Evolutionary conservation across 148 eudicot species (phyloP), one percentile per base, ranked within the genome.

Genomic region (Chenopodium berlandieri): DNA sequence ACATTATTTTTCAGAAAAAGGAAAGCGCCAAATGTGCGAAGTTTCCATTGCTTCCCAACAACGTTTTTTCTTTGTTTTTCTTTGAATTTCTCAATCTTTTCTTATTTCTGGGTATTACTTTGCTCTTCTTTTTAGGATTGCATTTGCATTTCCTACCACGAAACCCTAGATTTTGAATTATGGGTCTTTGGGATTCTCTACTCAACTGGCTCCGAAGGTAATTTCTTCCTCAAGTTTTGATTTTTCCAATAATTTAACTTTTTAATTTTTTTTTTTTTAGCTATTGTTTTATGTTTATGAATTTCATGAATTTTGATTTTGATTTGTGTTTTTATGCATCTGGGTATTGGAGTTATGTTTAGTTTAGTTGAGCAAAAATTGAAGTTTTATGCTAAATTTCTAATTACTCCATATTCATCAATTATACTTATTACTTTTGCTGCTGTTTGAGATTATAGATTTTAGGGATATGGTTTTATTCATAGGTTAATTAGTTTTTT

Each of bases 141-240:
- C 44, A 40, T 40, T 12, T 10, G 44, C 17, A 34, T 76, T 75
- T 75, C 25, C 17, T 20, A 12, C 7, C 58, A 46, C 1, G 23
- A 64, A 77, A 64, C 80, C 72, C 60, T 77, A 44, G n/a, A 56
- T 12, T 54, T 52, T 14, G 2, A 27, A 9, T 2, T 0, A 92
- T 94, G 95, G 94, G 98, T 50, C 70, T 90, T 77, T 92, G 92
- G 93, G 95, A 92, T 85, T 84, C 94, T 25, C 77, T 94, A 23
- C 93, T 94, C 73, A 91, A 89, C 66, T 94, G 98, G 98, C 95
- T 94, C 16, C 84, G 98, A 23, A 94, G 98, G 98, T 92, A 82
- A 5, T 17, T 65, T 3, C 37, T 44, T 47, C 46, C 25, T 73
- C 13, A 9, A 62, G 22, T 69, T 62, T 47, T 54, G 16, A 14